Percentiles rank a stretch among this genome's conserved stretches.
These are phyloP conservation scores for Ceratobasidium papillatum DNA, from an alignment of 1,284 basidiomycete genomes.

Conservation along the genomic window DNA sequence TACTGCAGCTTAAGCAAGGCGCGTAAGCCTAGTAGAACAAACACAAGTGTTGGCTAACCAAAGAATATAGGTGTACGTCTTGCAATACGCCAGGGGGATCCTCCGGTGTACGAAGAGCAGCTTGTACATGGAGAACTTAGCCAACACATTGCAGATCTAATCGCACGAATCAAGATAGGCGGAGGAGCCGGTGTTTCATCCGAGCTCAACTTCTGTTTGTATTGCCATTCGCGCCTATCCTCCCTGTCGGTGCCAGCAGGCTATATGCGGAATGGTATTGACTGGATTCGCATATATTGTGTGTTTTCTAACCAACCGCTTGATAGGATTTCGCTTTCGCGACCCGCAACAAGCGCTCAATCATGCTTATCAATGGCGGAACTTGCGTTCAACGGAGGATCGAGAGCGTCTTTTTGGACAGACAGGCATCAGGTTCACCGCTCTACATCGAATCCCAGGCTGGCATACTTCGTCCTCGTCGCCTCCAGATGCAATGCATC, in stretches of 20 bases:
- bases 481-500: conserved; percentile 32
- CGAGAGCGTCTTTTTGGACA: neutral
- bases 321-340: neutral
- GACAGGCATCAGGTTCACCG: conserved; percentile 17
- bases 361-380: conserved; percentile 11
- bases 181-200: conserved; percentile 8
- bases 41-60: no score
- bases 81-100: neutral
- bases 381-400: neutral
- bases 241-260: neutral
- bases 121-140: neutral
- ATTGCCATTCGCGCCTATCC: neutral
- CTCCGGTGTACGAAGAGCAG: neutral
- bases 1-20: conserved; percentile 25
- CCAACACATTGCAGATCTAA: neutral
- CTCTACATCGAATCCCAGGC: conserved; percentile 8
- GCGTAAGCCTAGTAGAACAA: neutral
- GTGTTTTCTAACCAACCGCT: neutral
- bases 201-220: conserved; percentile 13
- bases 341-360: neutral
- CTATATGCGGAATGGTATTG: neutral
- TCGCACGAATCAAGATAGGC: conserved; percentile 12
- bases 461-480: conserved; percentile 25
- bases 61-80: neutral
- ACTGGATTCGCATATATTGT: neutral